Evolutionary conservation across 163 green algal species (phyloP), one percentile per base, ranked within the genome.

Genomic region (Scenedesmus sp.): DNA sequence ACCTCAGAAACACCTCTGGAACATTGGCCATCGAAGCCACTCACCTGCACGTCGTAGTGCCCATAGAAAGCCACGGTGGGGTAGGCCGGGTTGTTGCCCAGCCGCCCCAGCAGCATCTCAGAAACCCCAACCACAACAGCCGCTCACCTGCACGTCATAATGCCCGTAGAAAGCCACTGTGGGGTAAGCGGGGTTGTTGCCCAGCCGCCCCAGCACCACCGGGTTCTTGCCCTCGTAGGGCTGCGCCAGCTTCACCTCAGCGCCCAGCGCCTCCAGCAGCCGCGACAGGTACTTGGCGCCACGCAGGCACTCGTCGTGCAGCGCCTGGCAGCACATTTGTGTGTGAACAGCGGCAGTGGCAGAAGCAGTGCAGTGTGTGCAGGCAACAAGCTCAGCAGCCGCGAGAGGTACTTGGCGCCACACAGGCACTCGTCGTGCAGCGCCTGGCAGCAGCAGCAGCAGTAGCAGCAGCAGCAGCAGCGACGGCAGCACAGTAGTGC

Each of bases 151-250:
- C 85, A 97, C 93, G 70, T 96, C 95, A 89, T 97, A 97, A 92
- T 97, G 96, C 56, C 95, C 97, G 81, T 99, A 99, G 93, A 98
- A 99, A 3, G 93, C 97, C 52, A 99, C 93, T 2, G 97, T 99
- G 60, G 96, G 97, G 62, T 93, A 90, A 59, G 92, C 66, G 4
- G 95, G 92, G 93, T 97, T 94, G 52, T 93, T 82, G 0, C 97
- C 97, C 26, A 99, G 94, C 2, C 97, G 94, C 2, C 96, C 98
- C 20, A 99, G 94, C 10, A 99, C 97, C 18, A 99, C 94, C 0
- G 98, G 98, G 94, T 99, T 99, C 87, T 96, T 96, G 86, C 93
- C 93, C 86, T 96, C 94, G 46, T 91, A 91, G 2, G 90, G 88
- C 90, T 93, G 83, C 13, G 84, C 84, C 90, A 93, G 79, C 94